These are phyloP conservation scores for Ustilago trichophora DNA, from an alignment of 1,284 basidiomycete species.

Conservation along the genomic window DNA sequence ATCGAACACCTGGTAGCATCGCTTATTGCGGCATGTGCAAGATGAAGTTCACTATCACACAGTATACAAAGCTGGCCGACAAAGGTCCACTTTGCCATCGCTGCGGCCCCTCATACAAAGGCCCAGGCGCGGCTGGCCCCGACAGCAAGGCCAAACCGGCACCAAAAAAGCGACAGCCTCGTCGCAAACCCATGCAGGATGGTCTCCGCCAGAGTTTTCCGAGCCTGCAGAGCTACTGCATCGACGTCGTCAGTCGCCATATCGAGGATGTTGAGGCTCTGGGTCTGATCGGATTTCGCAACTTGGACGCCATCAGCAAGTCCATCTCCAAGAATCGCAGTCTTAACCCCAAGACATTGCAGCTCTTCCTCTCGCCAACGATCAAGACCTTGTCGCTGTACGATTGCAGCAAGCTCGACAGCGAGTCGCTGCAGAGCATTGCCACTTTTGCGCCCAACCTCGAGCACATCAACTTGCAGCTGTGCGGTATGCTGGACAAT, in stretches of 20 bases:
- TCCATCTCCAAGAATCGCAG: constrained; percentile 86
- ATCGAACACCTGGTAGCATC: constrained; percentile 76
- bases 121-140: constrained; percentile 16
- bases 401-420: constrained; percentile 76
- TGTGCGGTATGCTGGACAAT: constrained; percentile 85
- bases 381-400: constrained; percentile 80
- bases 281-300: constrained; percentile 78
- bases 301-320: constrained; percentile 61
- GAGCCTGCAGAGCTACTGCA: constrained; percentile 79
- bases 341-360: constrained; percentile 78
- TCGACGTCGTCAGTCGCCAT: constrained; percentile 84
- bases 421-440: constrained; percentile 53
- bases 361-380: constrained; percentile 81
- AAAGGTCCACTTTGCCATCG: constrained; percentile 49
- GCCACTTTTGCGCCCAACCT: constrained; percentile 56
- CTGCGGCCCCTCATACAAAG: constrained; percentile 45
- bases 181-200: constrained; percentile 32
- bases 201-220: constrained; percentile 69
- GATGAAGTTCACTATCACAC: constrained; percentile 81
- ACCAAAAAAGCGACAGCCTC: constrained; percentile 37
- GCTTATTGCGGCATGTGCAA: constrained; percentile 83
- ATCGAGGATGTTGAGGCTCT: constrained; percentile 91
- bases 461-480: constrained; percentile 74
- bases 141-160: constrained; percentile 26
- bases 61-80: constrained; percentile 71